A percentile compares a stretch with the other conserved stretches of the same genome.
Conservation (phyloP, 2,329 filamentous ascomycete species). For the Microdochium nivale region DNA sequence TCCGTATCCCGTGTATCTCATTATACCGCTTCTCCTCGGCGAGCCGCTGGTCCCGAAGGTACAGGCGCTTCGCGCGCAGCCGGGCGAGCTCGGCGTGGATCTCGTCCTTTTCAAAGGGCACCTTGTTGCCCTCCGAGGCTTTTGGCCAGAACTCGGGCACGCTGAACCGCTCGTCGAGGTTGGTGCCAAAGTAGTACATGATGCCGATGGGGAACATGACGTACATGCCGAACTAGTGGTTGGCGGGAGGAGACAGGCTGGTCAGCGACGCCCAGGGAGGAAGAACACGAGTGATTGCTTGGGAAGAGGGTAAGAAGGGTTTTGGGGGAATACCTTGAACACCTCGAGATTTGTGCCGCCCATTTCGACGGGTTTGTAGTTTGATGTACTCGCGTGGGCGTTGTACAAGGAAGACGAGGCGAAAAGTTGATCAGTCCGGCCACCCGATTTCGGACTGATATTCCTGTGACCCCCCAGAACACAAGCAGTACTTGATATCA, state of each 20-base stretch:
- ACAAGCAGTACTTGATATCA: no score
- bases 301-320: slow-evolving; percentile 2
- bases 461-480: no score
- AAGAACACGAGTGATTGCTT: background rate
- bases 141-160: slow-evolving; percentile 94
- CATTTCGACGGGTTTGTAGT: slow-evolving; percentile 36
- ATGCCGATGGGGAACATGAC: slow-evolving; percentile 97
- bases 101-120: slow-evolving; percentile 72
- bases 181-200: slow-evolving; percentile 99
- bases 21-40: slow-evolving; percentile 24
- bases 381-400: no score
- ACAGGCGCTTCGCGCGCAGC: slow-evolving; percentile 55
- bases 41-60: slow-evolving; percentile 63
- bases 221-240: slow-evolving; percentile 84
- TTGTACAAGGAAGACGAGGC: no score
- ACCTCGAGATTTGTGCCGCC: slow-evolving; percentile 87
- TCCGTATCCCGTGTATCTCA: background rate
- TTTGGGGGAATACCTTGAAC: slow-evolving; percentile 66
- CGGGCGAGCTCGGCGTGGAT: slow-evolving; percentile 74
- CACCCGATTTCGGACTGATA: no score
- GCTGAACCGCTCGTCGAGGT: slow-evolving; percentile 84
- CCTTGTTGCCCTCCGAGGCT: slow-evolving; percentile 63
- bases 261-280: background rate
- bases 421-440: no score
- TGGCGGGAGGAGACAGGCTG: background rate